These are phyloP conservation scores for Nicotiana noctiflora DNA, from an alignment of 257 asterid genomes.

Conservation along the genomic window DNA sequence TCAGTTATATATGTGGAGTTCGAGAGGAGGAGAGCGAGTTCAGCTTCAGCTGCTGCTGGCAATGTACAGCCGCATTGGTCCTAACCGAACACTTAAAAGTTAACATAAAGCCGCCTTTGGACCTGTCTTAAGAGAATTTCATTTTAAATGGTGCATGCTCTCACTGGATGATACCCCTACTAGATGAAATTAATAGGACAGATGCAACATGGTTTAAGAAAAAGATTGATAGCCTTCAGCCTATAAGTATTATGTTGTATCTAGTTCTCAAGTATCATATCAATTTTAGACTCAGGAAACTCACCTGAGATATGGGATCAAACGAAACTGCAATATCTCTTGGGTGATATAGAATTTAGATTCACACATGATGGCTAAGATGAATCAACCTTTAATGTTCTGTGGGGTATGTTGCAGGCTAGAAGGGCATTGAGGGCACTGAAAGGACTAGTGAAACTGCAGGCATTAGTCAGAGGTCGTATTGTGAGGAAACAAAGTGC, in stretches of 20 bases:
- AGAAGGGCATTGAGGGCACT: constrained; percentile 88
- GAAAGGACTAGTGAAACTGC: constrained; percentile 89
- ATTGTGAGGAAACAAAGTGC: constrained; percentile 85
- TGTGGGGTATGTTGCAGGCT: constrained; percentile 44
- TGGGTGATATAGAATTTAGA: background rate
- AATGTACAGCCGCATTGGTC: background rate
- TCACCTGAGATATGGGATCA: background rate
- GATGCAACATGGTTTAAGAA: background rate
- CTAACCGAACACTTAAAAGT: background rate
- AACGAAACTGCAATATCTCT: background rate
- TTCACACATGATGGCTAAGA: background rate
- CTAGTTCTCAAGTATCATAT: background rate
- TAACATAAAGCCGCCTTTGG: background rate
- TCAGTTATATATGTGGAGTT: background rate
- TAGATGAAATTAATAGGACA: background rate
- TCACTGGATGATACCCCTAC: background rate
- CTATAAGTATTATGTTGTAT: background rate
- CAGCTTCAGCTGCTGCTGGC: background rate
- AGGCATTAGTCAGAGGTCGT: constrained; percentile 87
- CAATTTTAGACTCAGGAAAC: background rate
- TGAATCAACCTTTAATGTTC: constrained; percentile 2
- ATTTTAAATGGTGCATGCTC: background rate
- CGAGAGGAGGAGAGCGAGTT: background rate
- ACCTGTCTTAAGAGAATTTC: background rate
- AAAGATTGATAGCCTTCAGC: background rate